Evolutionary conservation across 306 rosid species (phyloP), one percentile per base, ranked within the genome.

Genomic region (Cajanus cajan): DNA sequence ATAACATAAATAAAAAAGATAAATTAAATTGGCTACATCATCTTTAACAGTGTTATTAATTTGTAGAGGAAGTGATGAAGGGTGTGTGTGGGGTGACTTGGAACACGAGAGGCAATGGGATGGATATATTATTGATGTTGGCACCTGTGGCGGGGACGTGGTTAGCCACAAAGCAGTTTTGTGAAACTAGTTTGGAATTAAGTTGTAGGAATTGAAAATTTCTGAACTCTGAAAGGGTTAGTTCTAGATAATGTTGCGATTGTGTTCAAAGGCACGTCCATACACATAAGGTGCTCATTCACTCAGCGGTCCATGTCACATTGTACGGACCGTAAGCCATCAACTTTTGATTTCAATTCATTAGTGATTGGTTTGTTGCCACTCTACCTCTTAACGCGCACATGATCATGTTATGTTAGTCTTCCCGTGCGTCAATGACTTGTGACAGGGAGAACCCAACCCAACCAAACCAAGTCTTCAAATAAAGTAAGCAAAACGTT

Each of bases 261-360:
- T 68, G 83, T 78, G 77, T 63, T 83, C 22, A 78, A 73, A 69
- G 63, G 50, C 82, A 71, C 10, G 5, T 1, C 13, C 63, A 25
- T 19, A 11, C 41, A 18, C 47, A 80, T 73, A 82, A 78, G 91
- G 89, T 28, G 18, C 50, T 74, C 39, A 54, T 55, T 74, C 19
- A 33, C 64, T 78, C 51, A 33, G 1, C 6, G 6, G 91, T 88
- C 89, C 18, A 48, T 75, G 4, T 88, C 91, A 22, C 13, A 58
- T 50, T 36, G 89, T 85, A 85, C 85, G 91, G 85, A 71, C 21
- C 24, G 51, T 22, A 69, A 80, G 45, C 36, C 1, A n/a, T 0
- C 61, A 18, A 71, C 40, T 78, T 76, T 69, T 65, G 31, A 54
- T 74, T 75, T 69, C 71, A 48, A 48, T 50, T 73, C 76, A 70